A percentile compares a stretch with the other conserved stretches of the same genome.
Evolutionary conservation across 208 protist species (phyloP).

Genomic region (Leishmania braziliensis): DNA sequence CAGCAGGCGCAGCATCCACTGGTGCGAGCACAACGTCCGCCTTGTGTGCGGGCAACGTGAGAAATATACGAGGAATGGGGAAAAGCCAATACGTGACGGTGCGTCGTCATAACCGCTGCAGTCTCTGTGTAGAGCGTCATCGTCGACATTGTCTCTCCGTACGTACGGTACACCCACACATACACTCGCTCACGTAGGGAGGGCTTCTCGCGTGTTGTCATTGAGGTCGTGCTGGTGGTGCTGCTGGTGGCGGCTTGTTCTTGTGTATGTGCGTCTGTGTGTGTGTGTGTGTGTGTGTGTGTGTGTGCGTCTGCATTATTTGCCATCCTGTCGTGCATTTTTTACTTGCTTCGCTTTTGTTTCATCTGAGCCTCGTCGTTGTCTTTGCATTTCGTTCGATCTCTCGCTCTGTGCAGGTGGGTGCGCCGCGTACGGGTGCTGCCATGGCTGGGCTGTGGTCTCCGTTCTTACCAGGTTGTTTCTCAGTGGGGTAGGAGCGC

Average conservation of each 20-base stretch:
- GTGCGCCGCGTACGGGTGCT: not conserved
- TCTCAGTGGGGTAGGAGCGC: not conserved
- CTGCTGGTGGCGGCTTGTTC: not conserved
- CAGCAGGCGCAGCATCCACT: not conserved
- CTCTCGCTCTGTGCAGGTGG: not conserved
- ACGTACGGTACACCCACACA: too few species aligned
- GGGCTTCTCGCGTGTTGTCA: not conserved
- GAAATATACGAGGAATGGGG: not conserved
- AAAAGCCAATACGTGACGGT: not conserved
- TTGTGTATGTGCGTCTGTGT: not conserved
- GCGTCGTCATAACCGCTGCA: not conserved
- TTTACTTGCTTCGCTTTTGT: not conserved
- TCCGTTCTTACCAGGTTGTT: not conserved
- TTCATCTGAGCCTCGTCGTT: too few species aligned
- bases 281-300: constrained; percentile 9
- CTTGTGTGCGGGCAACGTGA: not conserved
- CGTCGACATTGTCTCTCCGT: not conserved
- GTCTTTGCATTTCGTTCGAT: not conserved
- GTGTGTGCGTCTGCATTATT: not conserved
- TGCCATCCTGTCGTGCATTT: not conserved
- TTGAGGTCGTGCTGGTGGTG: too few species aligned
- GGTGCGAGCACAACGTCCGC: not conserved
- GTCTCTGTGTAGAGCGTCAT: not conserved
- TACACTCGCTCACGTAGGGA: not conserved
- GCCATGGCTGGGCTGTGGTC: not conserved